Conservation (phyloP, 768 basidiomycete genomes). For the Tremella mesenterica region DNA sequence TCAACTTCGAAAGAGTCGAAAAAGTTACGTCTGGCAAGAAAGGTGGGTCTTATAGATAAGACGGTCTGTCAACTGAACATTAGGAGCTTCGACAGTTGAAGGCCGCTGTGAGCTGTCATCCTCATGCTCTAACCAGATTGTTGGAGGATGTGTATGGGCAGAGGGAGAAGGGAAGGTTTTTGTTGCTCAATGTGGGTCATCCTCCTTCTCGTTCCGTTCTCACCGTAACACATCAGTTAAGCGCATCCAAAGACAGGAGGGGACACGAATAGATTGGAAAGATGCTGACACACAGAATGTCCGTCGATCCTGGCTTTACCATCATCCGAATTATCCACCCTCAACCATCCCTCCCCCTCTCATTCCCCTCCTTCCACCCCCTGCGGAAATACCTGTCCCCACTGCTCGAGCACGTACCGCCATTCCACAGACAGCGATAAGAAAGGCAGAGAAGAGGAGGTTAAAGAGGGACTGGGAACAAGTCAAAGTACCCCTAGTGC, state of each 20-base stretch:
- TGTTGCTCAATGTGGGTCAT: constrained; percentile 17
- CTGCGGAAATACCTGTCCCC: neutral
- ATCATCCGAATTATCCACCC: neutral
- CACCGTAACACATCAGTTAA: no score
- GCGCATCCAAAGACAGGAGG: neutral
- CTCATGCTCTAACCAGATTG: constrained; percentile 27
- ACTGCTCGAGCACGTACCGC: neutral
- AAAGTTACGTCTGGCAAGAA: neutral
- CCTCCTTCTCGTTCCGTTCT: no score
- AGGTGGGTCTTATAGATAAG: neutral
- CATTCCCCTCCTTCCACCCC: neutral
- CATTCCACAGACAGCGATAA: neutral
- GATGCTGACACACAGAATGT: neutral
- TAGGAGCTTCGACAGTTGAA: constrained; percentile 22
- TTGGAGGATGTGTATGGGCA: constrained; percentile 28
- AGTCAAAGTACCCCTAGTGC: constrained; percentile 16
- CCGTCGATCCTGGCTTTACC: neutral
- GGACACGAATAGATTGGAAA: no score
- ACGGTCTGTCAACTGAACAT: neutral
- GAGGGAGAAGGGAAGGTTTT: constrained; percentile 16
- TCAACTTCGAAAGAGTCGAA: neutral
- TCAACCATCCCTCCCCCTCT: neutral
- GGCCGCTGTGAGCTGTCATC: constrained; percentile 31
- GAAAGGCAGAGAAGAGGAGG: neutral
- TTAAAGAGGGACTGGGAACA: constrained; percentile 7